Evolutionary conservation across 2,329 filamentous ascomycete genomes (phyloP).

Genomic region (Paraphoma sp.): DNA sequence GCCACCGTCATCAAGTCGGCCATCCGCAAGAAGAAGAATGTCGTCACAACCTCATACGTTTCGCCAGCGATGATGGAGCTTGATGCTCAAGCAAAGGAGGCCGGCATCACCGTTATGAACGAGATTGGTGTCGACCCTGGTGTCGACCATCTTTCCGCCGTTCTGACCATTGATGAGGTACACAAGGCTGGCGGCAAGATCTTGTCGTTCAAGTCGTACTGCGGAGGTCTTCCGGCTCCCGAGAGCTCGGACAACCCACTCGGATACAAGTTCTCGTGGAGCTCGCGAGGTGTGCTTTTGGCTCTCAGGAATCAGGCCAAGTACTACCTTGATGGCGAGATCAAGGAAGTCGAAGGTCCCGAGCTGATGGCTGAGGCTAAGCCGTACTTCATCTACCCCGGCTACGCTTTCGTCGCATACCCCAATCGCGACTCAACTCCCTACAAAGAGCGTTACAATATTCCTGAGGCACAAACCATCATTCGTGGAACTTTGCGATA

Average conservation of each 20-base stretch:
- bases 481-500: constrained; percentile 86
- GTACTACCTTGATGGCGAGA: constrained; percentile 80
- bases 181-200: constrained; percentile 88
- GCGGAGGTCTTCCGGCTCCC: constrained; percentile 59
- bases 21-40: constrained; percentile 92
- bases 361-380: constrained; percentile 88
- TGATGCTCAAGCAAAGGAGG: constrained; percentile 80
- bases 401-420: constrained; percentile 89
- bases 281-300: constrained; percentile 82
- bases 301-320: constrained; percentile 86
- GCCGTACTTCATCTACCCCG: constrained; percentile 89
- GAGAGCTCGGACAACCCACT: constrained; percentile 87
- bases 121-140: constrained; percentile 71
- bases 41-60: constrained; percentile 94
- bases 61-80: constrained; percentile 92
- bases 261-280: constrained; percentile 87
- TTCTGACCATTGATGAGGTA: constrained; percentile 88
- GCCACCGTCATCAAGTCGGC: constrained; percentile 89
- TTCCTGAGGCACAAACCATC: constrained; percentile 89
- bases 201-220: constrained; percentile 80
- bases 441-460: constrained; percentile 88
- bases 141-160: constrained; percentile 79
- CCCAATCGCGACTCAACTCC: constrained; percentile 88
- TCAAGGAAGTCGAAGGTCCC: constrained; percentile 61
- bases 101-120: constrained; percentile 97